Evolutionary conservation across 2,329 filamentous ascomycete species (phyloP), one percentile per base, ranked within the genome.

Genomic region (Paradendryphiella salina): DNA sequence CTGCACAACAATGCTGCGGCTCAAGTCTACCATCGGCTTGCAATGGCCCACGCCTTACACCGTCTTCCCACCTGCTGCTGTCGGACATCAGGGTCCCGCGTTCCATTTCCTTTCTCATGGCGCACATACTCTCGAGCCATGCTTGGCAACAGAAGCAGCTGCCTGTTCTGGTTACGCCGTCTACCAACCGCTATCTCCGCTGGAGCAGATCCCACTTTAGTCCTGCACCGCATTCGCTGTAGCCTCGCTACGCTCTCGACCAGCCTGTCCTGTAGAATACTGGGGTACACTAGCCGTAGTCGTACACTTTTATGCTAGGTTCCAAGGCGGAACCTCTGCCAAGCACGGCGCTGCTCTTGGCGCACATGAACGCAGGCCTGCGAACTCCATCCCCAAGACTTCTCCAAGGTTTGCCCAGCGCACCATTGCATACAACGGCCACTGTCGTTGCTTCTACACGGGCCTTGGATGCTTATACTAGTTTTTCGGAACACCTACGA

Each of bases 401-500:
- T 41, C 34, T 26, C 50, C 57, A 60, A 65, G 57, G 46, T 14
- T 29, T 56, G 57, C 57, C 61, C 49, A 64, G 58, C 42, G 54
- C 39, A 9, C 45, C 46, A 38, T 29, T 61, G 56, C 57, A 58
- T 59, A 44, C 46, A 35, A 51, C 46, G 31, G 34, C 39, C 48
- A 54, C 40, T 45, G 45, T 54, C 38, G 44, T 61, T 59, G 46
- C 61, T 59, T 64, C 52, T 36, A 56, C 52, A 60, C 50, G 50
- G 28, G 49, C 32, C 60, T 63, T 57, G 40, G 51, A 45, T 41
- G 34, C 11, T 41, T 40, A 75, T 73, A 45, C 76, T 76, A 56
- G 35, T 31, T 47, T 37, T 48, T 50, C 56, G 59, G 54, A 52
- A 51, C 56, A 58, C 34, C 67, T 69, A 40, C 44, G 64, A 69